Percentiles rank a stretch among this genome's conserved stretches.
These are phyloP conservation scores for Pascua guehoae DNA, from an alignment of 1,284 basidiomycete genomes.

Conservation along the genomic window DNA sequence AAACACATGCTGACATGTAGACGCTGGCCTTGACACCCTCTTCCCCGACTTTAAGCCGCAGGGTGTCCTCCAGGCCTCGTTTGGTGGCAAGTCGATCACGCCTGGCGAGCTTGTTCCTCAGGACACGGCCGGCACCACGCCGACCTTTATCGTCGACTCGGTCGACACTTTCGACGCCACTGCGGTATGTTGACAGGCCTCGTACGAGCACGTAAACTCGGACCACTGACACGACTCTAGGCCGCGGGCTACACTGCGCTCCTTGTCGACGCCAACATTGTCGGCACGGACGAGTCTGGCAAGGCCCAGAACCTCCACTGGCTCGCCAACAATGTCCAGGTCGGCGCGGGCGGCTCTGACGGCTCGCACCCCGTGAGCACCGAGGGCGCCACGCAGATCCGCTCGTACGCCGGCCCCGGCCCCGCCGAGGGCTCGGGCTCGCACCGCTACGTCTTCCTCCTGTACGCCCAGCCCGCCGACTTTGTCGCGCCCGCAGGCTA, in stretches of 20 bases:
- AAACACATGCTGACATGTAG: background rate
- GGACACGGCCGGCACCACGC: background rate
- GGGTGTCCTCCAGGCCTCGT: slow-evolving; percentile 4
- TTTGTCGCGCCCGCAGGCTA: slow-evolving; percentile 65
- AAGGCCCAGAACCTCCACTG: slow-evolving; percentile 64
- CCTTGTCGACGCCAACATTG: slow-evolving; percentile 65
- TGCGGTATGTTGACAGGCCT: background rate
- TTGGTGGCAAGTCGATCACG: background rate
- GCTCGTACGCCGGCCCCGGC: slow-evolving; percentile 67
- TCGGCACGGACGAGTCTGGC: slow-evolving; percentile 55
- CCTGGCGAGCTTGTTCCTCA: slow-evolving; percentile 1
- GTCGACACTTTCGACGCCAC: background rate
- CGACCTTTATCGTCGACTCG: slow-evolving; percentile 1
- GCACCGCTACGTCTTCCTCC: slow-evolving; percentile 56
- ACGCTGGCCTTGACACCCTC: background rate
- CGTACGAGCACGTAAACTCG: background rate
- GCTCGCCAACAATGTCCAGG: slow-evolving; percentile 64
- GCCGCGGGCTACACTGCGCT: slow-evolving; percentile 56
- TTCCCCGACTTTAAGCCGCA: background rate
- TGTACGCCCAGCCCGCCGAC: slow-evolving; percentile 28
- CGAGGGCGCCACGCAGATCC: slow-evolving; percentile 39
- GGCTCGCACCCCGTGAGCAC: slow-evolving; percentile 47
- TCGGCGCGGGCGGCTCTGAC: slow-evolving; percentile 50
- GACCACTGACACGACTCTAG: background rate
- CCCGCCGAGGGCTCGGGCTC: slow-evolving; percentile 64